Evolutionary conservation across 2,329 filamentous ascomycete genomes (phyloP).

Genomic region (Zymoseptoria pseudotritici): DNA sequence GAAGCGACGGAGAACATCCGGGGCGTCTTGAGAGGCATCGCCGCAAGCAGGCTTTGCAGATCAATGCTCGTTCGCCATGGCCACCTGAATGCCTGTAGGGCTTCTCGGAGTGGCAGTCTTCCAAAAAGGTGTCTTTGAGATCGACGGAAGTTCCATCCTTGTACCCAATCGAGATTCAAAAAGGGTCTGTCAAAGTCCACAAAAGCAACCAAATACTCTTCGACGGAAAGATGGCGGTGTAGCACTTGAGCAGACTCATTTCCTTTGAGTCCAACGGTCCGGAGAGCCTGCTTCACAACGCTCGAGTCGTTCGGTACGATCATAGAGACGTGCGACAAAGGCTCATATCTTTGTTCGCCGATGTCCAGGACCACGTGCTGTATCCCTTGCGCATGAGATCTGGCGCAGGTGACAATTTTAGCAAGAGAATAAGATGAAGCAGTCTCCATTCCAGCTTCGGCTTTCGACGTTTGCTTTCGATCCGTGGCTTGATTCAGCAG

Average conservation of each 20-base stretch:
- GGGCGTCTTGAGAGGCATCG: not conserved
- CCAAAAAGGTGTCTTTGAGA: not conserved
- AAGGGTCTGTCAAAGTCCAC: slow-evolving; percentile 1
- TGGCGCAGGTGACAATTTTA: not conserved
- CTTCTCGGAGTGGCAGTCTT: not conserved
- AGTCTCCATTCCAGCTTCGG: not conserved
- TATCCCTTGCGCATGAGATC: not conserved
- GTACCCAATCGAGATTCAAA: not conserved
- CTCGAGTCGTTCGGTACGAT: not conserved
- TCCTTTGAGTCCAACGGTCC: not conserved
- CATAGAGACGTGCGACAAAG: slow-evolving; percentile 1
- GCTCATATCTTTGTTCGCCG: not conserved
- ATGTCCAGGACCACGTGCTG: slow-evolving; percentile 3
- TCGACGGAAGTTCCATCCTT: not conserved
- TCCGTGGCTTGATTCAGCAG: not conserved
- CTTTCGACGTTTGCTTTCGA: not conserved
- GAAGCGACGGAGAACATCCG: slow-evolving; percentile 1
- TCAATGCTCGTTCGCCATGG: not conserved
- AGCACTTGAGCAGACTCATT: not conserved
- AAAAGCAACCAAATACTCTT: not conserved
- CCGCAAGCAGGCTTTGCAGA: not conserved
- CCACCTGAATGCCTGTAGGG: not conserved
- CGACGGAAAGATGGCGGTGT: not conserved
- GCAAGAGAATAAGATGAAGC: not conserved
- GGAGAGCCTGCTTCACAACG: not conserved